phyloP scores from a whole-genome alignment of 2,329 filamentous ascomycete species.

The Sordariomycetes sp. region DNA sequence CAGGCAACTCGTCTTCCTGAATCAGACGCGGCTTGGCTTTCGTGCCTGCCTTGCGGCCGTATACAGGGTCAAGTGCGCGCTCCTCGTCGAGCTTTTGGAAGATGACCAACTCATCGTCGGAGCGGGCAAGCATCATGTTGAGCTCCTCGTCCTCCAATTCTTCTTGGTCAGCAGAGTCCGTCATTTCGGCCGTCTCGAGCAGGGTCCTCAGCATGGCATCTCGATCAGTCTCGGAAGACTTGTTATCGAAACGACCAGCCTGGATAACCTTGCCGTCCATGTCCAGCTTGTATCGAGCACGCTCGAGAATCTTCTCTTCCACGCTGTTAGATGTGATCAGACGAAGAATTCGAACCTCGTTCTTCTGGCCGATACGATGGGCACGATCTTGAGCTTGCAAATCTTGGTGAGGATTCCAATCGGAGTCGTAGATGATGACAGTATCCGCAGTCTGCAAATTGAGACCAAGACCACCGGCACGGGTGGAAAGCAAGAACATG shows the following conservation, averaged over 20 bases:
- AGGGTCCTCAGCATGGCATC: constrained; percentile 93
- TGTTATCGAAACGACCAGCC: constrained; percentile 98
- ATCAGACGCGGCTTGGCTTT: constrained; percentile 72
- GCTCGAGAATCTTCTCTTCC: constrained; percentile 96
- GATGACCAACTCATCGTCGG: constrained; percentile 63
- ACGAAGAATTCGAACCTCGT: constrained; percentile 92
- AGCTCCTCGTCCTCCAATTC: constrained; percentile 99
- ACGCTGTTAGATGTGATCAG: constrained; percentile 95
- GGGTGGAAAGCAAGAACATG: constrained; percentile 96
- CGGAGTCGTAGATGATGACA: constrained; percentile 98
- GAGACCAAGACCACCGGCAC: constrained; percentile 93
- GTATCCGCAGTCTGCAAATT: constrained; percentile 97
- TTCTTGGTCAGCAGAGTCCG: constrained; percentile 66
- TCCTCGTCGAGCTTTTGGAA: constrained; percentile 84
- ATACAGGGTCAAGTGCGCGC: constrained; percentile 54
- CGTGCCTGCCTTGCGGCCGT: constrained; percentile 57
- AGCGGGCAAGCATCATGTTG: constrained; percentile 88
- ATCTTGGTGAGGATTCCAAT: constrained; percentile 99
- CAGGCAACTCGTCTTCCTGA: constrained; percentile 78
- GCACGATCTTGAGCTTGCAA: constrained; percentile 98
- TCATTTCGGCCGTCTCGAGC: constrained; percentile 71
- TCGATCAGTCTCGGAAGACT: constrained; percentile 96
- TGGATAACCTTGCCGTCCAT: constrained; percentile 99
- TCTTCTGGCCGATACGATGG: constrained; percentile 99
- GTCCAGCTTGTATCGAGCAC: constrained; percentile 94